phyloP scores from a whole-genome alignment of 1,139 yeast species.

The Pneumocystis wakefieldiae region DNA sequence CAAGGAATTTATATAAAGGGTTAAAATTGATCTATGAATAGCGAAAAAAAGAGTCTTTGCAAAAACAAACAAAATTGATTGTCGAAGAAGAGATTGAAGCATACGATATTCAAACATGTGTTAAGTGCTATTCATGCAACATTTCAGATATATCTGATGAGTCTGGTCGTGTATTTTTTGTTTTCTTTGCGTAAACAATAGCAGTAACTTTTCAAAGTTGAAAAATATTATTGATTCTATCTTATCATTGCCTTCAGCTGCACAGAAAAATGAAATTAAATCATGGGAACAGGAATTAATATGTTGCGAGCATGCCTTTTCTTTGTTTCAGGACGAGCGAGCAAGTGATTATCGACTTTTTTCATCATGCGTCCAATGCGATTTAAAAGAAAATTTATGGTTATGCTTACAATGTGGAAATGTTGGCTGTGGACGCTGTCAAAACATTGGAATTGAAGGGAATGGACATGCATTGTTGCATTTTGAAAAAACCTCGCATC shows the following conservation, averaged over 20 bases:
- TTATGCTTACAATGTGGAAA: constrained; percentile 79
- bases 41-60: constrained; percentile 27
- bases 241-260: constrained; percentile 48
- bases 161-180: constrained; percentile 5
- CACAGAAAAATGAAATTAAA: constrained; percentile 54
- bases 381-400: constrained; percentile 69
- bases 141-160: constrained; percentile 12
- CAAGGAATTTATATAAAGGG: background rate
- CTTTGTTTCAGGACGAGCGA: constrained; percentile 30
- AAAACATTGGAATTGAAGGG: constrained; percentile 73
- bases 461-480: constrained; percentile 80
- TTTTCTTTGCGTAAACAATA: constrained; percentile 2
- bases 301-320: constrained; percentile 62
- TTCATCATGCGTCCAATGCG: constrained; percentile 49
- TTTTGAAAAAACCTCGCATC: constrained; percentile 42
- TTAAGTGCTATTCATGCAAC: constrained; percentile 31
- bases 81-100: constrained; percentile 55
- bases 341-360: constrained; percentile 19
- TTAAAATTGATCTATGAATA: constrained; percentile 13
- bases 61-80: constrained; percentile 59
- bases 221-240: constrained; percentile 30
- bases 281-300: constrained; percentile 84
- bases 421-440: constrained; percentile 85
- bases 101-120: constrained; percentile 35
- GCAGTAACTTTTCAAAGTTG: background rate